Conservation (phyloP, 441 rosid genomes). For the Erysimum cheiri region DNA sequence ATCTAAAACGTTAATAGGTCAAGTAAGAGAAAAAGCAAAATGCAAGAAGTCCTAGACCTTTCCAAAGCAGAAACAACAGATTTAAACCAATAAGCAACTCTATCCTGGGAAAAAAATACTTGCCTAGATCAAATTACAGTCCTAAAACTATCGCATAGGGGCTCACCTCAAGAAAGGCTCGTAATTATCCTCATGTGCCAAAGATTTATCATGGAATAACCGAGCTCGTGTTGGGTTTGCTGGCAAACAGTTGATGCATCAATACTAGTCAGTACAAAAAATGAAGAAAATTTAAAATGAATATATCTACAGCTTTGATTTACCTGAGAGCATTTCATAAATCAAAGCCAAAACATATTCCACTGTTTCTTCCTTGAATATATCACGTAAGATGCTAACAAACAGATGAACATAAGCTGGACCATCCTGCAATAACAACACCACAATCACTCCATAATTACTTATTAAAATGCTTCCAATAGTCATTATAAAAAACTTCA, state of each 20-base stretch:
- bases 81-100: not conserved
- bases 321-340: conserved; percentile 96
- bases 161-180: conserved; percentile 97
- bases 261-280: conserved; percentile 27
- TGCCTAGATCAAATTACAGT: not conserved
- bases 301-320: not conserved
- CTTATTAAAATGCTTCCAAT: not conserved
- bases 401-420: conserved; percentile 87
- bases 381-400: conserved; percentile 84
- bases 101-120: not conserved
- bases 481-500: not conserved
- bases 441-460: conserved; percentile 26
- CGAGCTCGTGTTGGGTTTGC: conserved; percentile 90
- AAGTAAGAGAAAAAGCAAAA: not conserved
- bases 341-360: conserved; percentile 95
- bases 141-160: conserved; percentile 25
- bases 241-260: conserved; percentile 45
- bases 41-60: not conserved
- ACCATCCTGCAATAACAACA: conserved; percentile 74
- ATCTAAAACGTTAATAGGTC: not conserved
- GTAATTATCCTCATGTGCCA: conserved; percentile 79
- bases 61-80: too few relatives aligned
- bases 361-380: conserved; percentile 94
- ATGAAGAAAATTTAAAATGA: conserved; percentile 1
- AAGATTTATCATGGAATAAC: conserved; percentile 84